phyloP scores from a whole-genome alignment of 2,329 filamentous ascomycete genomes.

The Drechslerella stenobrocha region DNA sequence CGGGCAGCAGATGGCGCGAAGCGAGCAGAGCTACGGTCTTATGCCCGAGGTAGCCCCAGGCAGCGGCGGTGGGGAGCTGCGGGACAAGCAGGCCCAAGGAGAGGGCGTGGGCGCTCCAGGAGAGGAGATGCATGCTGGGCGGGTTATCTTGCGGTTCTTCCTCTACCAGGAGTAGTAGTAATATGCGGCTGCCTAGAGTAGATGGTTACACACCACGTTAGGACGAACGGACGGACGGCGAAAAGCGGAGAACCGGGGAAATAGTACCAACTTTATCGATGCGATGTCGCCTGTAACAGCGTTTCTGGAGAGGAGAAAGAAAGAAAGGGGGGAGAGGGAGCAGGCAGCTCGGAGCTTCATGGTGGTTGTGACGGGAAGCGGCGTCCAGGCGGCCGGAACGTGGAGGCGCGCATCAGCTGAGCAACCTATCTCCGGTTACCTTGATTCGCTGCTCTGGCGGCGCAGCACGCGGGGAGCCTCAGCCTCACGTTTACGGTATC shows the following conservation, averaged over 20 bases:
- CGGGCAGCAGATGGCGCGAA: constrained; percentile 63
- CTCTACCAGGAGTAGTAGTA: too few species aligned
- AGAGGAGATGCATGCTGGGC: constrained; percentile 16
- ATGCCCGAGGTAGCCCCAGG: constrained; percentile 61
- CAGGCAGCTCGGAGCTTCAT: background rate
- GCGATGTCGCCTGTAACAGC: background rate
- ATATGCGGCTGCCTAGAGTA: too few species aligned
- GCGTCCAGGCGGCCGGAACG: too few species aligned
- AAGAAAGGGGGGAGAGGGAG: background rate
- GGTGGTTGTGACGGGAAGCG: too few species aligned
- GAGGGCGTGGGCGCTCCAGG: background rate
- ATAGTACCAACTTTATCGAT: too few species aligned
- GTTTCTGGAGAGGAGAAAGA: background rate
- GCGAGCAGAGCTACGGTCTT: constrained; percentile 69
- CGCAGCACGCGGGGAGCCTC: background rate
- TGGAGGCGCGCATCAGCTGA: constrained; percentile 7
- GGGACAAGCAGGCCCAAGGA: background rate
- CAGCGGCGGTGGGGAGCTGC: background rate
- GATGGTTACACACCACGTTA: too few species aligned
- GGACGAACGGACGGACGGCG: too few species aligned
- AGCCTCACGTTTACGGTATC: too few species aligned
- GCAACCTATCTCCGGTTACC: background rate
- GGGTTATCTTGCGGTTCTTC: too few species aligned
- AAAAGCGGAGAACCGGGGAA: too few species aligned
- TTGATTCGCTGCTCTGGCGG: background rate